Conservation (phyloP, 768 basidiomycete genomes). For the Chlorophyllum brunneum region DNA sequence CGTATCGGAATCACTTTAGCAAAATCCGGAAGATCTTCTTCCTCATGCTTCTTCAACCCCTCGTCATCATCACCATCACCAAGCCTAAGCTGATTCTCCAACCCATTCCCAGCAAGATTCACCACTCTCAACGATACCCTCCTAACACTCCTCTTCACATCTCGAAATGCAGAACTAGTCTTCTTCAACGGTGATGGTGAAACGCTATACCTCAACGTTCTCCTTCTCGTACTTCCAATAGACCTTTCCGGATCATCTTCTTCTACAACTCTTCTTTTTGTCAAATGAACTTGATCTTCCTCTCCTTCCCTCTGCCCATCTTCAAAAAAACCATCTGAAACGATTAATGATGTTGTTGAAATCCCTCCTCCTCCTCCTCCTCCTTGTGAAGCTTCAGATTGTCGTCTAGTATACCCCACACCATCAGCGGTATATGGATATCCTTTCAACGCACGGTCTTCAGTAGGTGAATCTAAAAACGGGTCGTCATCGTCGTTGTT, state of each 20-base stretch:
- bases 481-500: slow-evolving; percentile 33
- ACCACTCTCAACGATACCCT: slow-evolving; percentile 79
- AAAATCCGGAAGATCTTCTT: slow-evolving; percentile 37
- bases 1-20: slow-evolving; percentile 51
- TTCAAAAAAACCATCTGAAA: slow-evolving; percentile 26
- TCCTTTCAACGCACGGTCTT: slow-evolving; percentile 24
- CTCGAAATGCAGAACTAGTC: slow-evolving; percentile 55
- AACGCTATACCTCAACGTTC: slow-evolving; percentile 48
- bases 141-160: slow-evolving; percentile 52
- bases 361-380: no score
- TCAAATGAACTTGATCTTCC: slow-evolving; percentile 58
- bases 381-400: slow-evolving; percentile 41
- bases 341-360: slow-evolving; percentile 51
- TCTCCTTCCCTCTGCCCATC: slow-evolving; percentile 37
- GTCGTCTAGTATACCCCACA: slow-evolving; percentile 27
- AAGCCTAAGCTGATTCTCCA: slow-evolving; percentile 58
- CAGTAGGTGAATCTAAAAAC: slow-evolving; percentile 38
- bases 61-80: slow-evolving; percentile 41
- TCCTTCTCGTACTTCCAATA: slow-evolving; percentile 18
- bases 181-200: slow-evolving; percentile 58
- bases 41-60: slow-evolving; percentile 31
- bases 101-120: slow-evolving; percentile 59
- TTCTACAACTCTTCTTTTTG: slow-evolving; percentile 25
- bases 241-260: slow-evolving; percentile 47
- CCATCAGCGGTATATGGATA: slow-evolving; percentile 30